Base-by-base conservation (phyloP, 139 green algal species). In the Dunaliella primolecta region DNA sequence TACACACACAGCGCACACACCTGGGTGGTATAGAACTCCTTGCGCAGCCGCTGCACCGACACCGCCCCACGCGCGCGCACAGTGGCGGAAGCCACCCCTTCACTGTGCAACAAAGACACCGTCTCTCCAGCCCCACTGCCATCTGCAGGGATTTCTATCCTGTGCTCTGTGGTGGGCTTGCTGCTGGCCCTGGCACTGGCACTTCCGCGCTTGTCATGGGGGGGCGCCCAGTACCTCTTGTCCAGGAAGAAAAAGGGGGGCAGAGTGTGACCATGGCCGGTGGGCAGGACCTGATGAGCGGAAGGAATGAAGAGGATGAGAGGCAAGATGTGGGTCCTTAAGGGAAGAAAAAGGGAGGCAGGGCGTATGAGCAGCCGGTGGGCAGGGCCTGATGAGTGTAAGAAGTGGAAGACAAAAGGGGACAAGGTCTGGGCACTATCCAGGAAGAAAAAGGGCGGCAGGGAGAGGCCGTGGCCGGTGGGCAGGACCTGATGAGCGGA, bases 191-290 rank as follows among this genome's bases (percentile, higher is more conserved):
- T 77, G 71, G 11, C 30, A 36, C 75, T n/a, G 33, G 35, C 56
- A 37, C n/a, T 11, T 33, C 78, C 15, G 33, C 84, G 23, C 23
- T 25, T 25, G n/a, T 72, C 29, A 55, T 21, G 15, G n/a, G 37
- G 80, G 2, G 1, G 32, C 1, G 21, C 1, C 89, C 89, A 91
- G 72, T 88, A 91, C 29, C 76, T 75, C 1, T 57, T 78, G 24
- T 90, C 70, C 2, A 85, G 55, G 36, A 92, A 92, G 86, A 87
- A 92, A 78, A 81, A 87, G 0, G 87, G 86, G 35, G 87, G 81
- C 0, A 80, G 64, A 64, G 38, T 76, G 20, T 89, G 85, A 55
- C 85, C 83, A 75, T 86, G 84, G 0, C 85, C 37, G 38, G 55
- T 86, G 11, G 87, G 87, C 23, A 88, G 56, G n/a, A 88, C 85